phyloP scores from a whole-genome alignment of 768 basidiomycete genomes.

The Sarcomyxa edulis region DNA sequence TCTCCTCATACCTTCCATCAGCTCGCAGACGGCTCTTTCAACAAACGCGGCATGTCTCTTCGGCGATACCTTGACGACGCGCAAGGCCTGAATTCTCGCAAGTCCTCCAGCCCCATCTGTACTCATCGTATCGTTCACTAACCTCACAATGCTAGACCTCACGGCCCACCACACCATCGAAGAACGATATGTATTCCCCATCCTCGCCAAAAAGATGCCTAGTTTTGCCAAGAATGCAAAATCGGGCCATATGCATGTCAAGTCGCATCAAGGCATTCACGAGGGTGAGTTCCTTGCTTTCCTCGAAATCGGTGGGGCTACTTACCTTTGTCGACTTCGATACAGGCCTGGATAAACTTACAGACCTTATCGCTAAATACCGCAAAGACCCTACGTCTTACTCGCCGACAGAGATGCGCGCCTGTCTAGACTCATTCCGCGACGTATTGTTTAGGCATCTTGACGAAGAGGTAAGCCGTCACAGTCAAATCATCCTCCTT shows the following conservation, averaged over 20 bases:
- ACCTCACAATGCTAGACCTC: slow-evolving; percentile 30
- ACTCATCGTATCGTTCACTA: neutral
- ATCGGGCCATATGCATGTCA: slow-evolving; percentile 40
- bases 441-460: slow-evolving; percentile 47
- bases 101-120: slow-evolving; percentile 3
- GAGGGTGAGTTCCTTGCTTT: slow-evolving; percentile 26
- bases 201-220: slow-evolving; percentile 43
- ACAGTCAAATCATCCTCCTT: neutral
- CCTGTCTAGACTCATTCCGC: slow-evolving; percentile 42
- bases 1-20: slow-evolving; percentile 12
- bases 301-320: neutral
- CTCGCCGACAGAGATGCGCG: slow-evolving; percentile 43
- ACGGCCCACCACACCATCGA: slow-evolving; percentile 54
- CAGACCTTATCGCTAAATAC: slow-evolving; percentile 35
- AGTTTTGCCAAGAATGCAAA: slow-evolving; percentile 33
- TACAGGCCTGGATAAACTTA: slow-evolving; percentile 37
- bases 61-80: slow-evolving; percentile 34
- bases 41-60: slow-evolving; percentile 36
- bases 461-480: slow-evolving; percentile 41
- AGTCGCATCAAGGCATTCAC: slow-evolving; percentile 50
- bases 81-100: slow-evolving; percentile 35
- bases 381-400: slow-evolving; percentile 37
- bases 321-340: neutral
- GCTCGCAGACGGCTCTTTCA: slow-evolving; percentile 51
- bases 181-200: slow-evolving; percentile 46